Percentiles rank a stretch among this genome's conserved stretches.
These are phyloP conservation scores for Colletotrichum destructivum DNA, from an alignment of 2,329 filamentous ascomycete species.

Conservation along the genomic window DNA sequence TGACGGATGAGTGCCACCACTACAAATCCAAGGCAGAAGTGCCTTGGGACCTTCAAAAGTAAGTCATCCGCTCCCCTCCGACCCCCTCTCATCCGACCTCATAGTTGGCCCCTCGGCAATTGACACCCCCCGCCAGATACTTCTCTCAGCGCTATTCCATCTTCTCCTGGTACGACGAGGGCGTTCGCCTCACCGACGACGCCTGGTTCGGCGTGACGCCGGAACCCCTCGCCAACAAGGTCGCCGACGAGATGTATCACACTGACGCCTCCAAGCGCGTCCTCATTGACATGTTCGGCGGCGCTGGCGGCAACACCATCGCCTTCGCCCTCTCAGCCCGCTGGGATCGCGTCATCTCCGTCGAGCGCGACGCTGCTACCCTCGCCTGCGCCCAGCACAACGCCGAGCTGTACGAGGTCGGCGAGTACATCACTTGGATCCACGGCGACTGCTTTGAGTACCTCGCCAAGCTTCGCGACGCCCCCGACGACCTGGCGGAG, in stretches of 20 bases:
- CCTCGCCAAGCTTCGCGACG: slow-evolving; percentile 63
- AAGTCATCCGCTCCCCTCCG: slow-evolving; percentile 45
- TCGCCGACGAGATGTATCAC: slow-evolving; percentile 79
- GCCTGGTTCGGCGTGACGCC: slow-evolving; percentile 98
- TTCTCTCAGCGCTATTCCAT: slow-evolving; percentile 91
- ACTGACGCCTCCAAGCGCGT: slow-evolving; percentile 71
- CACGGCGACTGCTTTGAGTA: slow-evolving; percentile 88
- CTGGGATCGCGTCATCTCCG: slow-evolving; percentile 88
- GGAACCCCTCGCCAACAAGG: slow-evolving; percentile 88
- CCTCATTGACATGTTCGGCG: slow-evolving; percentile 91
- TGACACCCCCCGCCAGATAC: slow-evolving; percentile 71
- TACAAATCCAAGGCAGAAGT: slow-evolving; percentile 81
- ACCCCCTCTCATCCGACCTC: neutral
- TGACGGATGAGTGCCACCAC: slow-evolving; percentile 80
- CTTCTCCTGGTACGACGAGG: slow-evolving; percentile 89
- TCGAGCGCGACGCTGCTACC: slow-evolving; percentile 86
- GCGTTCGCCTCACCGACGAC: slow-evolving; percentile 91
- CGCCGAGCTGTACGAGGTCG: slow-evolving; percentile 86
- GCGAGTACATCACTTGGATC: slow-evolving; percentile 83
- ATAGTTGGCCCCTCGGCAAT: neutral
- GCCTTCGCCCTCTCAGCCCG: slow-evolving; percentile 87
- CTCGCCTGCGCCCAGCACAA: slow-evolving; percentile 95
- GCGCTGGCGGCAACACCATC: slow-evolving; percentile 93
- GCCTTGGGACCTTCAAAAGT: slow-evolving; percentile 90
- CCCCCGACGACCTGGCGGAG: slow-evolving; percentile 54